A percentile compares a stretch with the other conserved stretches of the same genome.
Conservation (phyloP, 2,329 filamentous ascomycete genomes). For the Diplodia intermedia region DNA sequence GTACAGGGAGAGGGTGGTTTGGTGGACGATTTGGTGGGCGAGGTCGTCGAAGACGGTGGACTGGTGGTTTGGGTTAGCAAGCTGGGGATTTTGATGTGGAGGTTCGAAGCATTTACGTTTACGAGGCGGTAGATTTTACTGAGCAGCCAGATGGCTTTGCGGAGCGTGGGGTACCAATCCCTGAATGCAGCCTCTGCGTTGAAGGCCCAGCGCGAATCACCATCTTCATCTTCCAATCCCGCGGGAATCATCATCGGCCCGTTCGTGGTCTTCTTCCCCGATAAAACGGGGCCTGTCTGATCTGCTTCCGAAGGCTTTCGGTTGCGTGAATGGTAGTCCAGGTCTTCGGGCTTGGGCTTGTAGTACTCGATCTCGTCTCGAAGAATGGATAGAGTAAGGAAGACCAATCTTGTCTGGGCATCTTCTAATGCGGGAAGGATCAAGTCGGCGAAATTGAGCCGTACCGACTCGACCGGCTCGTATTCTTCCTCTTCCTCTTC, state of each 20-base stretch:
- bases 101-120: slow-evolving; percentile 57
- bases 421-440: slow-evolving; percentile 72
- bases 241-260: slow-evolving; percentile 40
- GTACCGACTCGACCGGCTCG: slow-evolving; percentile 54
- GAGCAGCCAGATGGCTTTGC: slow-evolving; percentile 72
- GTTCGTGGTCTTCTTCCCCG: slow-evolving; percentile 60
- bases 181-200: slow-evolving; percentile 64
- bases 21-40: slow-evolving; percentile 83
- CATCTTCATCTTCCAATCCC: slow-evolving; percentile 58
- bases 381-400: slow-evolving; percentile 68
- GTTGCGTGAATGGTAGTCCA: slow-evolving; percentile 67
- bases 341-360: slow-evolving; percentile 68
- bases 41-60: slow-evolving; percentile 74
- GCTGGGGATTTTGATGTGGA: neutral
- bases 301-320: slow-evolving; percentile 52
- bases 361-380: slow-evolving; percentile 71
- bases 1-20: slow-evolving; percentile 84
- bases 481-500: slow-evolving; percentile 62
- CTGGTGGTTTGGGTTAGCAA: slow-evolving; percentile 45
- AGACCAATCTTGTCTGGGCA: slow-evolving; percentile 70
- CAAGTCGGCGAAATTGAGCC: slow-evolving; percentile 67
- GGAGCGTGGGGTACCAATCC: slow-evolving; percentile 71
- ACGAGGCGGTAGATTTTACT: slow-evolving; percentile 74
- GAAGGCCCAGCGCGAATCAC: slow-evolving; percentile 59
- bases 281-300: slow-evolving; percentile 55